Conservation (phyloP, 129 eudicot genomes). For the Flaveria sonorensis region DNA sequence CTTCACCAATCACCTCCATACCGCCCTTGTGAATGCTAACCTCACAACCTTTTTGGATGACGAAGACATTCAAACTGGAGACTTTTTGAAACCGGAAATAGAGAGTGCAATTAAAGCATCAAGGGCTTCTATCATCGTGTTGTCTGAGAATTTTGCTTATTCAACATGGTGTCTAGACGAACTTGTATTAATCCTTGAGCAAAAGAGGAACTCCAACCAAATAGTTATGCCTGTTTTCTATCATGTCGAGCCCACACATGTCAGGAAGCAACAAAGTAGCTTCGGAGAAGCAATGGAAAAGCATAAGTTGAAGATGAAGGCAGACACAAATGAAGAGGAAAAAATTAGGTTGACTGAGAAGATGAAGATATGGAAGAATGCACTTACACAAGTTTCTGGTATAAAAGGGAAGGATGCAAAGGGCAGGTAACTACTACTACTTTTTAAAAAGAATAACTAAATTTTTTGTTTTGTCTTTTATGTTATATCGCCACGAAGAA, state of each 20-base stretch:
- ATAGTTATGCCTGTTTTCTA: background rate
- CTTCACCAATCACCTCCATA: background rate
- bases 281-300: background rate
- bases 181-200: conserved; percentile 1
- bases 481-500: too few species aligned
- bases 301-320: background rate
- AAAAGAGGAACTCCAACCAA: background rate
- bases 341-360: background rate
- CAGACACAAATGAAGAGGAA: background rate
- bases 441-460: too few species aligned
- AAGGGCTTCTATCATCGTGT: background rate
- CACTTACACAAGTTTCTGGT: conserved; percentile 24
- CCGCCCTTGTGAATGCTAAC: background rate
- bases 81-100: background rate
- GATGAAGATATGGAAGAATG: conserved; percentile 12
- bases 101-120: background rate
- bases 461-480: too few species aligned
- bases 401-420: conserved; percentile 7
- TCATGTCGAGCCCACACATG: background rate
- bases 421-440: background rate
- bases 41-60: conserved; percentile 2
- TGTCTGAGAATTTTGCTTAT: background rate
- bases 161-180: background rate
- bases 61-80: background rate
- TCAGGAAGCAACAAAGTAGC: conserved; percentile 1